Evolutionary conservation across 345 rosid species (phyloP), one percentile per base, ranked within the genome.

Genomic region (Clarkia xantiana): DNA sequence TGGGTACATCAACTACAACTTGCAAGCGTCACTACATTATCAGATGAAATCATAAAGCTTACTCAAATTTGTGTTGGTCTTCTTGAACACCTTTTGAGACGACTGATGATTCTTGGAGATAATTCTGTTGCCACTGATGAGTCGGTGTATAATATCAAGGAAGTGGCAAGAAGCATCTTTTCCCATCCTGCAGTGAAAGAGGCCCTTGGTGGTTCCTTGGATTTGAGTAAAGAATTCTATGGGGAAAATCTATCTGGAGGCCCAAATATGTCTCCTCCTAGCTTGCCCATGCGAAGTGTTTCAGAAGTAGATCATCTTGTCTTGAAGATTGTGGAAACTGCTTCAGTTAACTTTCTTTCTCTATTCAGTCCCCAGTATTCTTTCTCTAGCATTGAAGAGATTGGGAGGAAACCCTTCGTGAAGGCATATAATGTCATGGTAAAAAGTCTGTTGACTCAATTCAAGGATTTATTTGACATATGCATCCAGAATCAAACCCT

Each of bases 21-120:
- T 49, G 62, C 73, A 45, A 63, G 64, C 65, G 59, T 49, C 64
- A 60, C 50, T 51, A 62, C 70, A 57, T 82, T 72, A 55, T 49
- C 55, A 52, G 60, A 60, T 29, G 63, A 66, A 69, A 78, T 70
- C 42, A 54, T 59, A 53, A 73, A 66, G 58, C 76, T 57, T 64
- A 71, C 83, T 67, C 76, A 71, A 61, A 64, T 80, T 48, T 84
- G 94, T 67, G 60, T 62, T 61, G 50, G 59, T 74, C 76, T 86
- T 64, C 64, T 73, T 17, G 72, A 76, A 62, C 62, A 72, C 47
- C 50, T 84, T 53, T 71, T 86, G 65, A 42, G 71, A 39, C 71
- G 62, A 40, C 61, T 80, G 36, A 29, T 29, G 36, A 7, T 7
- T 29, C 9, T 2, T 29, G 36, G 36, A 29, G 36, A 29, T 5